phyloP scores from a whole-genome alignment of 495 filamentous ascomycete species.

The Lasiosphaeriaceae sp. region DNA sequence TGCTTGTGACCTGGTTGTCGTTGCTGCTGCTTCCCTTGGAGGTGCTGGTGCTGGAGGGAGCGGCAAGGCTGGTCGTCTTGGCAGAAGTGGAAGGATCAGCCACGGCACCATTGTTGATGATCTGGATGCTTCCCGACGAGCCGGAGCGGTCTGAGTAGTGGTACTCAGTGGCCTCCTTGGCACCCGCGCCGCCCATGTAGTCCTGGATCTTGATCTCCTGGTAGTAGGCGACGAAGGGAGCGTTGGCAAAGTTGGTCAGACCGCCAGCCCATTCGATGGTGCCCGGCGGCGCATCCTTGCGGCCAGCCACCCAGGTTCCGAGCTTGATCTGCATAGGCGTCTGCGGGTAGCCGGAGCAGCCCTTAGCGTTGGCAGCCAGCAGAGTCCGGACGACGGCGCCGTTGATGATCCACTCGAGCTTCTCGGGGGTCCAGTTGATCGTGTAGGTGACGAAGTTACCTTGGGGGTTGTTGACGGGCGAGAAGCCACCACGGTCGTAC shows the following conservation, averaged over 20 bases:
- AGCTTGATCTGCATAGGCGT: constrained; percentile 85
- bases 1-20: neutral
- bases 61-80: constrained; percentile 16
- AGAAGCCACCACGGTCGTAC: constrained; percentile 72
- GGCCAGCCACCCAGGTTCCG: constrained; percentile 84
- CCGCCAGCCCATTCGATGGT: constrained; percentile 92
- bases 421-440: constrained; percentile 74
- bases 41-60: constrained; percentile 23
- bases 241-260: constrained; percentile 65
- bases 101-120: constrained; percentile 64
- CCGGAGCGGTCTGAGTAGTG: constrained; percentile 69
- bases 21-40: constrained; percentile 5
- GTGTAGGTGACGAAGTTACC: constrained; percentile 77
- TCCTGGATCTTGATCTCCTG: constrained; percentile 76
- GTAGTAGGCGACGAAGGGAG: constrained; percentile 81
- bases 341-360: constrained; percentile 75
- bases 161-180: constrained; percentile 60
- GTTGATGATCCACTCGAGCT: constrained; percentile 82
- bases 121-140: constrained; percentile 71
- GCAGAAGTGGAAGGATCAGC: constrained; percentile 40
- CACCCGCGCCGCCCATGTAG: constrained; percentile 76
- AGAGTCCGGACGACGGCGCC: constrained; percentile 67
- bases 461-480: constrained; percentile 57
- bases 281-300: constrained; percentile 59
- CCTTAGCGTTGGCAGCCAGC: constrained; percentile 50